Base-by-base conservation (phyloP, 2,329 filamentous ascomycete genomes). In the Cytospora leucostoma region DNA sequence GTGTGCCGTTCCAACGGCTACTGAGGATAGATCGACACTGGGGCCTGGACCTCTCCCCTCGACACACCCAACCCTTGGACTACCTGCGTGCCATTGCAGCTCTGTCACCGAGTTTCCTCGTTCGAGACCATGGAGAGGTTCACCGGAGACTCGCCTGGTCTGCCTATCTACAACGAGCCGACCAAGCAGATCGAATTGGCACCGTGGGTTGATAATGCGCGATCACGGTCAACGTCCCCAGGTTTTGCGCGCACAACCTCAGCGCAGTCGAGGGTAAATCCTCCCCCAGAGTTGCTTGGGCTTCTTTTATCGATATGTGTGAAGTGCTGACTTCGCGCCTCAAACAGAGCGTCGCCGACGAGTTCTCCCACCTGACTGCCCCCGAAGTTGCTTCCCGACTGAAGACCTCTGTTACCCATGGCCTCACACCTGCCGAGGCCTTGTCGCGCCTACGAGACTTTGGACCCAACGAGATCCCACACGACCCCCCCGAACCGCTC, bases 391-490 rank as follows among this genome's bases (percentile, higher is more conserved):
- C 92, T 52, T 82, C 88, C 60, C 87, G 86, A 68, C 80, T 98
- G 60, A 84, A 88, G 67, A 96, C 94, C 4, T 97, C 93, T n/a
- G 80, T 97, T 33, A 87, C 83, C 15, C 84, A 91, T 71, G 95
- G 95, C 59, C 84, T 99, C 15, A 87, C 91, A 6, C 88, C 91
- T 0, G 84, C 87, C 52, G 92, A 97, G 76, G 95, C 93, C 40
- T 83, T 93, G 65, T 85, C 89, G 62, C 87, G 94, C 72, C 82
- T 97, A 66, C 85, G 89, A 72, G 86, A 90, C 67, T 87, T 95
- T 79, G 95, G 95, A 37, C 88, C 90, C 34, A 99, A 99, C 76
- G 95, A 99, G 77, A 89, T 99, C 44, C 92, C 95, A 7, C 92
- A 96, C 75, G 93, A 98, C 65, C 88, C 92, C 61, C 92, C 94